A percentile compares a stretch with the other conserved stretches of the same genome.
phyloP scores from a whole-genome alignment of 2,329 filamentous ascomycete species.

The Monosporascus sp. region DNA sequence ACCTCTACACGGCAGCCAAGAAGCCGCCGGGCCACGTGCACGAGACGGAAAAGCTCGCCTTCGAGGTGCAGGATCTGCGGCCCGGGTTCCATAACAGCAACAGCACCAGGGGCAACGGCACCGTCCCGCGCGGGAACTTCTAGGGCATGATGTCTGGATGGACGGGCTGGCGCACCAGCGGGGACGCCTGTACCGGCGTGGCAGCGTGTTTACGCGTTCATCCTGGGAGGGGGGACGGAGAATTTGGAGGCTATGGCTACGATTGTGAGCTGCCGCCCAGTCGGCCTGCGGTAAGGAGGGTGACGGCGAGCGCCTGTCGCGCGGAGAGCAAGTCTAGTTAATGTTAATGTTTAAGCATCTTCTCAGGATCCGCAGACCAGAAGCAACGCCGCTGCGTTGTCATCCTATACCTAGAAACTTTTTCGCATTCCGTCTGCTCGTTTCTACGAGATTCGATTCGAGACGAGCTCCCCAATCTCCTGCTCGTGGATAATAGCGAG shows the following conservation, averaged over 20 bases:
- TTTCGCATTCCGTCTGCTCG: too few species aligned
- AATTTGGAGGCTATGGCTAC: neutral
- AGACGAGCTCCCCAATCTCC: too few species aligned
- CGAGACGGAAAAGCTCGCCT: slow-evolving; percentile 60
- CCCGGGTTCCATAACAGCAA: slow-evolving; percentile 15
- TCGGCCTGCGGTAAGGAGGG: too few species aligned
- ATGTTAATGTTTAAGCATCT: too few species aligned
- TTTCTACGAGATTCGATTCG: too few species aligned
- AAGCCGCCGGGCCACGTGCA: slow-evolving; percentile 65
- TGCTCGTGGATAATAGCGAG: too few species aligned
- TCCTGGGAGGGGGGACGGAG: neutral
- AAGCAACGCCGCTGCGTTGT: too few species aligned
- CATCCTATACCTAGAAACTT: too few species aligned
- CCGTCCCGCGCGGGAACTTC: slow-evolving; percentile 18
- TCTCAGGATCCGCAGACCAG: too few species aligned
- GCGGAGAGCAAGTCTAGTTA: too few species aligned
- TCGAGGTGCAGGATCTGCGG: slow-evolving; percentile 51
- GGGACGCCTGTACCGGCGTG: neutral
- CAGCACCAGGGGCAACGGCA: slow-evolving; percentile 9
- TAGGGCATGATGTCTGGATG: slow-evolving; percentile 23
- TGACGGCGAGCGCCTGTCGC: too few species aligned
- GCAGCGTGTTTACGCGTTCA: neutral
- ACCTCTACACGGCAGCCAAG: slow-evolving; percentile 72
- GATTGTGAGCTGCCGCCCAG: too few species aligned
- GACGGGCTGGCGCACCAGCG: slow-evolving; percentile 11